Base-by-base conservation (phyloP, 2,329 filamentous ascomycete species). In the Mycogone perniciosa region DNA sequence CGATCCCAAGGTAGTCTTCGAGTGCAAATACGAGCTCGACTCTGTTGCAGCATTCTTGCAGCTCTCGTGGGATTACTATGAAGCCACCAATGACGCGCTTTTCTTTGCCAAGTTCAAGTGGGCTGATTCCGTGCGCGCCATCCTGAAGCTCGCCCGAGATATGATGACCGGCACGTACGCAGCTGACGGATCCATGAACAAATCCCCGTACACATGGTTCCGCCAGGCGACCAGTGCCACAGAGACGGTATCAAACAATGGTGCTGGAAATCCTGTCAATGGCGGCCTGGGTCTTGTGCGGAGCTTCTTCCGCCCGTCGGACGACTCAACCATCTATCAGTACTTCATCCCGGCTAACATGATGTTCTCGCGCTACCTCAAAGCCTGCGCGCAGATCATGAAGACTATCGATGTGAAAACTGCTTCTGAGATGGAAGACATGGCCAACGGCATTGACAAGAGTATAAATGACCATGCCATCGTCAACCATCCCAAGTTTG, bases 1-100 rank as follows among this genome's bases (percentile, higher is more conserved):
- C 29, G 87, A 86, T 60, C 76, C 77, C 1, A 74, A 75, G 2
- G 76, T 84, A 35, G 90, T 95, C 0, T 96, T 93, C 63, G 92
- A 96, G 67, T 96, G 92, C 78, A 96, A 96, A 68, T 96, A 93
- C 67, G 92, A 96, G 70, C 82, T 96, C 42, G 91, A 96, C 71
- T 92, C 88, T 8, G 77, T 96, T 1, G 89, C 91, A 1, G 84
- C 89, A 31, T 96, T 96, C 67, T 76, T 97, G 6, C 82, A 88
- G 39, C 76, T 97, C 5, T 84, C 82, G 1, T 87, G 88, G 56
- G 82, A 93, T 62, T 96, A 95, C 72, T 81, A 88, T 69, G 75
- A 81, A 26, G 77, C 80, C 54, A 95, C 89, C 0, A 76, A 76
- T 1, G 91, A 91, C 35, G 79, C 75, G 1, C 79, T 77, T 49